Evolutionary conservation across 2,329 filamentous ascomycete species (phyloP).

Genomic region (Teratosphaeria viscida): DNA sequence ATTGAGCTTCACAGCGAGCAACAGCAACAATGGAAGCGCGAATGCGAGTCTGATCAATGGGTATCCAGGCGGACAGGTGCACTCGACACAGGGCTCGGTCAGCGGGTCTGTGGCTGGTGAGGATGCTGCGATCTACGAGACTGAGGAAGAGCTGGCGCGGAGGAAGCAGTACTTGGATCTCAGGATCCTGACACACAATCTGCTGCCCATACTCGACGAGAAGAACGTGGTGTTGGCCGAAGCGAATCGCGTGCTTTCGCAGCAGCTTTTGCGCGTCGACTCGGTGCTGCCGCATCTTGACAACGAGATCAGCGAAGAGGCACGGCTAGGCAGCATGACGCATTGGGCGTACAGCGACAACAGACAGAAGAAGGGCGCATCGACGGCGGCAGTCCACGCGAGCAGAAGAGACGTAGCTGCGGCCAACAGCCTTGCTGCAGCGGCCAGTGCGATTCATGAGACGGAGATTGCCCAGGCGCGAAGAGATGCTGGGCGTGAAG

Average conservation of each 20-base stretch:
- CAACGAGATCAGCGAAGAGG: conserved; percentile 84
- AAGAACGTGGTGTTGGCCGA: conserved; percentile 95
- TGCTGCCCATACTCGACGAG: conserved; percentile 86
- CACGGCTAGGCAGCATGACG: conserved; percentile 77
- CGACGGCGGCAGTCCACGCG: conserved; percentile 52
- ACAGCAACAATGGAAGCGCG: conserved; percentile 29
- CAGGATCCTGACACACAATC: conserved; percentile 66
- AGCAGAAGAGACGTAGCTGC: conserved; percentile 69
- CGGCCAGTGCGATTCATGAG: conserved; percentile 65
- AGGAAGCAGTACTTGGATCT: conserved; percentile 55
- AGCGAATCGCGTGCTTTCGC: conserved; percentile 78
- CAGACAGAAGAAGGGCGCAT: conserved; percentile 50
- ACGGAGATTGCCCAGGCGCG: conserved; percentile 71
- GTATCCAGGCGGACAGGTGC: conserved; percentile 12
- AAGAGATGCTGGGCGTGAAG: conserved; percentile 67
- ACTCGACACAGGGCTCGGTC: conserved; percentile 15
- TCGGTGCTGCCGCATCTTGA: conserved; percentile 80
- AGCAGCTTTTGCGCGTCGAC: conserved; percentile 74
- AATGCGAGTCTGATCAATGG: conserved; percentile 30
- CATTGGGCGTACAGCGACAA: conserved; percentile 96
- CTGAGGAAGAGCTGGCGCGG: conserved; percentile 41
- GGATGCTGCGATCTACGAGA: conserved; percentile 11
- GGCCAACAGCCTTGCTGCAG: conserved; percentile 56
- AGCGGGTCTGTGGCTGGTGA: conserved; percentile 17
- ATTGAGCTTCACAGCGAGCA: conserved; percentile 28